Percentiles rank a stretch among this genome's conserved stretches.
phyloP scores from a whole-genome alignment of 2,329 filamentous ascomycete species.

The Coccinonectria pachysandricola region DNA sequence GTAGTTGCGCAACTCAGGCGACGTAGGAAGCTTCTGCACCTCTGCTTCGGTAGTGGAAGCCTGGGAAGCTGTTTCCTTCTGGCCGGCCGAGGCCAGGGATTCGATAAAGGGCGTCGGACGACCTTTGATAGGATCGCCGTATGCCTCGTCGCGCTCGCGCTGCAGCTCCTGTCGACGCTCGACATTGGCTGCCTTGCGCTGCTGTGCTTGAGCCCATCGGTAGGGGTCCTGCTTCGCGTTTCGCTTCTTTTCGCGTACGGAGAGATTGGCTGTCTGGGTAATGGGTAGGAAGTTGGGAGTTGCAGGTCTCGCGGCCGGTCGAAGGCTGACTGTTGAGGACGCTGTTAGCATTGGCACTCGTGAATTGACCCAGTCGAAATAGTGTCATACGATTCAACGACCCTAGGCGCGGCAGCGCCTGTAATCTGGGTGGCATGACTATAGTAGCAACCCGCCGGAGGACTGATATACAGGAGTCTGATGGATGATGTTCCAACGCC shows the following conservation, averaged over 20 bases:
- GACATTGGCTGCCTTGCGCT: conserved; percentile 75
- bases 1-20: conserved; percentile 58
- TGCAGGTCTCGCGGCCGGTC: conserved; percentile 37
- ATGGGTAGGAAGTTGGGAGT: conserved; percentile 45
- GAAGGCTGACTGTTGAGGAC: conserved; percentile 47
- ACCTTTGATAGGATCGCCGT: conserved; percentile 74
- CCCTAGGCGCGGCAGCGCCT: conserved; percentile 48
- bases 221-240: conserved; percentile 71
- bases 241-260: conserved; percentile 52
- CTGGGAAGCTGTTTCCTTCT: conserved; percentile 27
- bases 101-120: conserved; percentile 71
- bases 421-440: conserved; percentile 60
- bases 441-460: conserved; percentile 15
- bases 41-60: conserved; percentile 29
- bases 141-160: conserved; percentile 49
- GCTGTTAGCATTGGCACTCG: conserved; percentile 20
- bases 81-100: conserved; percentile 61
- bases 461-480: conserved; percentile 12
- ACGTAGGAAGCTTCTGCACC: conserved; percentile 34
- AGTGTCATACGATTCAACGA: conserved; percentile 51
- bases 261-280: conserved; percentile 54
- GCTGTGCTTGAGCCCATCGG: conserved; percentile 66
- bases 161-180: conserved; percentile 62
- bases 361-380: too few relatives aligned
- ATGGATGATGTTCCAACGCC: conserved; percentile 11